Conservation (phyloP, 495 filamentous ascomycete genomes). For the Aspergillus biplanus region DNA sequence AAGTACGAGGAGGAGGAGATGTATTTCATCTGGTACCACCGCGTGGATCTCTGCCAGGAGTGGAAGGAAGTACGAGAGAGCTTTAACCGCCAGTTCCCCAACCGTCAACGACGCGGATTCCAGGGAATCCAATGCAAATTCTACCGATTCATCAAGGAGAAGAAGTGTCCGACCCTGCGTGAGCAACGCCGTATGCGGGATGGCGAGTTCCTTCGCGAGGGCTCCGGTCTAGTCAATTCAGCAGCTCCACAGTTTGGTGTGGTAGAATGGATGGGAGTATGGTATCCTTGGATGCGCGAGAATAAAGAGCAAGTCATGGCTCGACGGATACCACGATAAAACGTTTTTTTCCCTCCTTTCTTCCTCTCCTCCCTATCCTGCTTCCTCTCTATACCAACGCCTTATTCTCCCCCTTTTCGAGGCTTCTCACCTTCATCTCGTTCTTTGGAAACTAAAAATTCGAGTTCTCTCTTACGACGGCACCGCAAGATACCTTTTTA, state of each 20-base stretch:
- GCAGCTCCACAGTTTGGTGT: slow-evolving; percentile 37
- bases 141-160: slow-evolving; percentile 55
- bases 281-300: slow-evolving; percentile 52
- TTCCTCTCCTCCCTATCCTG: slow-evolving; percentile 7
- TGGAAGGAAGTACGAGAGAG: slow-evolving; percentile 55
- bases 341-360: slow-evolving; percentile 3
- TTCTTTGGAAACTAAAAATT: not conserved
- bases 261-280: slow-evolving; percentile 43
- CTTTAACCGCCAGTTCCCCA: slow-evolving; percentile 54
- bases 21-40: slow-evolving; percentile 61
- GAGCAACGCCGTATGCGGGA: slow-evolving; percentile 51
- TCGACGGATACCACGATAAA: slow-evolving; percentile 18
- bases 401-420: slow-evolving; percentile 3
- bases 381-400: not conserved
- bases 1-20: slow-evolving; percentile 57
- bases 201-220: slow-evolving; percentile 47
- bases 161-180: slow-evolving; percentile 50
- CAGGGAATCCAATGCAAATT: slow-evolving; percentile 60
- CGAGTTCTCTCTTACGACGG: not conserved
- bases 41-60: slow-evolving; percentile 55
- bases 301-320: slow-evolving; percentile 26
- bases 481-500: slow-evolving; percentile 14
- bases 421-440: not conserved
- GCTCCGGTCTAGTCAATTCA: slow-evolving; percentile 21
- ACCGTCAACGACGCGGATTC: slow-evolving; percentile 46